Evolutionary conservation across 257 asterid species (phyloP).

Genomic region (Fraxinus anomala): DNA sequence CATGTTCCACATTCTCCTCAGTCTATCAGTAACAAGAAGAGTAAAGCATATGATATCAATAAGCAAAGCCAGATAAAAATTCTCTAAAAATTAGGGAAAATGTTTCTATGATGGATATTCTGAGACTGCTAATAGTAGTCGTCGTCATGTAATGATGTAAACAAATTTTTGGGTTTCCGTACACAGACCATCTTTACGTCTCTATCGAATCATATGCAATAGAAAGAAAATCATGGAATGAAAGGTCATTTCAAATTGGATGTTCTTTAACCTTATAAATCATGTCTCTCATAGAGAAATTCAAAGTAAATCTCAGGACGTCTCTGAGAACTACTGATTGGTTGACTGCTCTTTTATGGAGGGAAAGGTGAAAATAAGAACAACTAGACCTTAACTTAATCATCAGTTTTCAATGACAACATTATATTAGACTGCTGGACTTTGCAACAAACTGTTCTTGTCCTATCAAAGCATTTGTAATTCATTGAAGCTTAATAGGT

Average conservation of each 20-base stretch:
- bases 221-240: too few relatives aligned
- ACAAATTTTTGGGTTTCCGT: neutral
- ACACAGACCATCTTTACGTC: neutral
- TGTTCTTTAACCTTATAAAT: neutral
- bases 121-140: neutral
- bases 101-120: neutral
- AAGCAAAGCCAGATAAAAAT: neutral
- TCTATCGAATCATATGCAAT: too few relatives aligned
- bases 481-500: too few relatives aligned
- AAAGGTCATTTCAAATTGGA: neutral
- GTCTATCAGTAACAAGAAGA: conserved; percentile 41
- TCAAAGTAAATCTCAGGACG: neutral
- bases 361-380: neutral
- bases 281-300: neutral
- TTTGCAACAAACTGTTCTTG: neutral
- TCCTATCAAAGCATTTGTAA: neutral
- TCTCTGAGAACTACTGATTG: neutral
- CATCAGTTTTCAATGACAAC: neutral
- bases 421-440: neutral
- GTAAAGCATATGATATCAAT: neutral
- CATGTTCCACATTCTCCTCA: conserved; percentile 88
- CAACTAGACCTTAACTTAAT: neutral
- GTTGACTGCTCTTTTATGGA: neutral
- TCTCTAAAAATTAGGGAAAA: neutral
- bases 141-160: neutral